A percentile compares a stretch with the other conserved stretches of the same genome.
phyloP scores from a whole-genome alignment of 108 stramenopile species.

The Chaetoceros muelleri region DNA sequence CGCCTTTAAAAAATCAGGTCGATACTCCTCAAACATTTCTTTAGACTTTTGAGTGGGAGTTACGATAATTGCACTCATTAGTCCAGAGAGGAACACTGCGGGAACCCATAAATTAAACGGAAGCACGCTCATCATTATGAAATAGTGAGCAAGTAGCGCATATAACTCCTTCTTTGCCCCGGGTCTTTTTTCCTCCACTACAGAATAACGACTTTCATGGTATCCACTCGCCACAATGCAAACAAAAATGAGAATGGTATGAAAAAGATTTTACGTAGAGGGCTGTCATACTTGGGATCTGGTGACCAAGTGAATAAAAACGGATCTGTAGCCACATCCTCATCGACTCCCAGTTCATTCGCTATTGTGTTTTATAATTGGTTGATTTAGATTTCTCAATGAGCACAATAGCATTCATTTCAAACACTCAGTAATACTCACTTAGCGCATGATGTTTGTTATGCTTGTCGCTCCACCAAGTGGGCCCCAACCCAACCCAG shows the following conservation, averaged over 20 bases:
- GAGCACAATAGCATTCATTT: neutral
- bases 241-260: conserved; percentile 80
- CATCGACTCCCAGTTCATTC: conserved; percentile 69
- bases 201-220: conserved; percentile 67
- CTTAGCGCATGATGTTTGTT: conserved; percentile 44
- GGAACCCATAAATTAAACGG: conserved; percentile 42
- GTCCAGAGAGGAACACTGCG: conserved; percentile 45
- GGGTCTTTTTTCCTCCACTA: conserved; percentile 33
- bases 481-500: conserved; percentile 39
- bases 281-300: conserved; percentile 38
- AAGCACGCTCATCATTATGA: conserved; percentile 33
- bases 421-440: neutral
- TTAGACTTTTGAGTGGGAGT: conserved; percentile 66
- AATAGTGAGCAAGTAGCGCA: conserved; percentile 46
- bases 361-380: conserved; percentile 19
- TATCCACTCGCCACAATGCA: conserved; percentile 82
- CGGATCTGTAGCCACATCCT: conserved; percentile 66
- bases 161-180: conserved; percentile 43
- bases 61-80: conserved; percentile 56
- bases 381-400: neutral
- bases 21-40: conserved; percentile 47
- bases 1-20: conserved; percentile 47
- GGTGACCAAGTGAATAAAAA: conserved; percentile 55
- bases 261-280: conserved; percentile 59
- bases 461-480: conserved; percentile 56